Conservation (phyloP, 805 yeast species). For the Kregervanrija delftensis region DNA sequence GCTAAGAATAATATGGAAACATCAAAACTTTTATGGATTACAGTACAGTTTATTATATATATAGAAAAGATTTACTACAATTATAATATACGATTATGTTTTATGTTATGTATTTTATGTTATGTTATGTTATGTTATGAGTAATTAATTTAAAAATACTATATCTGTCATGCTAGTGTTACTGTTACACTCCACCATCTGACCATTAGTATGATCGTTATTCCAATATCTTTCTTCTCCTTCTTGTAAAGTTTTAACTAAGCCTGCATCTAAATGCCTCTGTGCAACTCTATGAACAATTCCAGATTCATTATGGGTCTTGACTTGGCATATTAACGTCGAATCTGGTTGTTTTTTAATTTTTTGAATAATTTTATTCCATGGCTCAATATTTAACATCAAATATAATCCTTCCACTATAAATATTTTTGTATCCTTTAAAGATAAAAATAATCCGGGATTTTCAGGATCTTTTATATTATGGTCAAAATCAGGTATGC, state of each 20-base stretch:
- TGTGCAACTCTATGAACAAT: constrained; percentile 55
- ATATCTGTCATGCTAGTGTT: background rate
- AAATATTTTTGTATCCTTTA: constrained; percentile 37
- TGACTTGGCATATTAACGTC: constrained; percentile 34
- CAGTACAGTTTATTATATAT: background rate
- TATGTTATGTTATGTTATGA: too few species aligned
- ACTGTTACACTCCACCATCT: constrained; percentile 14
- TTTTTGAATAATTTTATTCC: constrained; percentile 42
- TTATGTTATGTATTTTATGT: too few species aligned
- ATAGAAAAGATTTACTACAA: too few species aligned
- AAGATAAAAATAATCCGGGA: constrained; percentile 38
- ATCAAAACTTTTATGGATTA: background rate
- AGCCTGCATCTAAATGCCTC: constrained; percentile 59
- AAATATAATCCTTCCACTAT: constrained; percentile 76
- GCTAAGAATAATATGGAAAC: too few species aligned
- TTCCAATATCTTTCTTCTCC: constrained; percentile 45
- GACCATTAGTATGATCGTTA: constrained; percentile 65
- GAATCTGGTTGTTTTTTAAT: constrained; percentile 17
- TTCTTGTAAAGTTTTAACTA: constrained; percentile 38
- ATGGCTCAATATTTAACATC: constrained; percentile 48
- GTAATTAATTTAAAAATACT: too few species aligned
- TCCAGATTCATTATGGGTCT: constrained; percentile 37
- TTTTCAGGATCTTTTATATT: constrained; percentile 63
- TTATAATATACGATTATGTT: too few species aligned
- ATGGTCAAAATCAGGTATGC: constrained; percentile 73